phyloP scores from a whole-genome alignment of 2,329 filamentous ascomycete genomes.

The Coniella vitis region DNA sequence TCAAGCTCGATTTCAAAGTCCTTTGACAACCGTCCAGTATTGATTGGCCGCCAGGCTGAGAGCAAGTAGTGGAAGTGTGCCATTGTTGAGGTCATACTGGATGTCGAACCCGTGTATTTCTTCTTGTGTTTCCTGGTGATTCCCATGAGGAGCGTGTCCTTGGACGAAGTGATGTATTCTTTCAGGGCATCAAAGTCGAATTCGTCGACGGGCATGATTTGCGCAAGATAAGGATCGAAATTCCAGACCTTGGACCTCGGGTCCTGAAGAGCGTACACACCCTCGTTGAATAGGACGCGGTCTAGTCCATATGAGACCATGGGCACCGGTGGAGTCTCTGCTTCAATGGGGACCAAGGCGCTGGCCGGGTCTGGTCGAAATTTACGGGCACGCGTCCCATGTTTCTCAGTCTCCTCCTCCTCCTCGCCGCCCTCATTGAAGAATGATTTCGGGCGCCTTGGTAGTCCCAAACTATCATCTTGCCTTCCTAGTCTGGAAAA shows the following conservation, averaged over 20 bases:
- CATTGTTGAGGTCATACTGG: conserved; percentile 85
- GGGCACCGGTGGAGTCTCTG: conserved; percentile 39
- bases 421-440: background rate
- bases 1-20: conserved; percentile 54
- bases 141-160: conserved; percentile 63
- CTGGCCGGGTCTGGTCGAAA: background rate
- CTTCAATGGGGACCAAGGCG: conserved; percentile 3
- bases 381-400: conserved; percentile 21
- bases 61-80: conserved; percentile 90
- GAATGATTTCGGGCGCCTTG: background rate
- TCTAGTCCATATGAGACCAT: conserved; percentile 69
- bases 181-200: conserved; percentile 88
- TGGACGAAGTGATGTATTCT: conserved; percentile 85
- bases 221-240: conserved; percentile 89
- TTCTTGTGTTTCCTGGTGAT: conserved; percentile 61
- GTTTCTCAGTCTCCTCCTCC: background rate
- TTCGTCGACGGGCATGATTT: conserved; percentile 86
- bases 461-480: no score
- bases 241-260: conserved; percentile 84
- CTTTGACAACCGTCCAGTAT: conserved; percentile 59
- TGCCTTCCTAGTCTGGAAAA: no score
- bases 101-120: conserved; percentile 91
- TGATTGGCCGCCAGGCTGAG: conserved; percentile 72
- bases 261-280: conserved; percentile 88
- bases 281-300: conserved; percentile 89